Percentiles rank a stretch among this genome's conserved stretches.
Evolutionary conservation across 2,329 filamentous ascomycete genomes (phyloP).

Genomic region (Lecanicillium sp.): DNA sequence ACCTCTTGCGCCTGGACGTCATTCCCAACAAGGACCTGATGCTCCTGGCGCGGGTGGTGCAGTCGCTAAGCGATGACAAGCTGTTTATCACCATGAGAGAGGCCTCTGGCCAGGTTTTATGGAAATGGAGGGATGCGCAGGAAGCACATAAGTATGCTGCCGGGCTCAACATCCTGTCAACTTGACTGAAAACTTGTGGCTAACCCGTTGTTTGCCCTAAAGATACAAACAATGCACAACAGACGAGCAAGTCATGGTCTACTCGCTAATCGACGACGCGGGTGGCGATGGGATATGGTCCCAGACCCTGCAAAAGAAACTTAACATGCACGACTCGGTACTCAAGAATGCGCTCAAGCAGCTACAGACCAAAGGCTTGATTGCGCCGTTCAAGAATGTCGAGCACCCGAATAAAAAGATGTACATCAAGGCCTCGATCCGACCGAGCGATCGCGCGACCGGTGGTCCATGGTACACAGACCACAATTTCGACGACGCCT

Average conservation of each 20-base stretch:
- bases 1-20: conserved; percentile 47
- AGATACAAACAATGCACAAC: conserved; percentile 53
- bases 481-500: conserved; percentile 77
- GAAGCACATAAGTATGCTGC: conserved; percentile 52
- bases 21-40: conserved; percentile 48
- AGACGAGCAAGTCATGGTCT: conserved; percentile 77
- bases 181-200: background rate
- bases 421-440: conserved; percentile 83
- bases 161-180: background rate
- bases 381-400: conserved; percentile 85
- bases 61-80: conserved; percentile 51
- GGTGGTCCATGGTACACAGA: conserved; percentile 94
- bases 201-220: conserved; percentile 4
- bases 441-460: conserved; percentile 81
- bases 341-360: conserved; percentile 77
- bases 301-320: conserved; percentile 69
- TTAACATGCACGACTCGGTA: conserved; percentile 75
- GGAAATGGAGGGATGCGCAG: conserved; percentile 49
- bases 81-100: conserved; percentile 42
- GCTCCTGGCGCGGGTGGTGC: conserved; percentile 46
- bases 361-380: conserved; percentile 72
- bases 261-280: conserved; percentile 79
- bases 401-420: conserved; percentile 88
- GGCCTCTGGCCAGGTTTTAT: conserved; percentile 32
- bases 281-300: conserved; percentile 86